phyloP scores from a whole-genome alignment of 495 filamentous ascomycete species.

The Hypoxylon fragiforme region DNA sequence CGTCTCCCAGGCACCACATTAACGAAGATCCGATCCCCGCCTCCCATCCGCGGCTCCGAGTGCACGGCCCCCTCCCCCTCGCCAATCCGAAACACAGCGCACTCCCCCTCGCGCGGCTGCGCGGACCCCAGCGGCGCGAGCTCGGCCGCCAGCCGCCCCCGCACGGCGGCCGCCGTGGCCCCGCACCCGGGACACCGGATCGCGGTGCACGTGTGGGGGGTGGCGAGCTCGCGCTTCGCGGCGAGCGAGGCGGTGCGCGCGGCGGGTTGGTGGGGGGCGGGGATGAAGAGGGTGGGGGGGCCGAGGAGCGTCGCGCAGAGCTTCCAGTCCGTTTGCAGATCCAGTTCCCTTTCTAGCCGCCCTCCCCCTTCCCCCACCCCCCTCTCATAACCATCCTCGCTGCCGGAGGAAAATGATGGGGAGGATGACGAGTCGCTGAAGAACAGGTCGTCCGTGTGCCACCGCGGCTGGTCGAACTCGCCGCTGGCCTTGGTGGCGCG shows the following conservation, averaged over 20 bases:
- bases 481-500: conserved; percentile 38
- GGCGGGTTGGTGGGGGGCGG: conserved; percentile 20
- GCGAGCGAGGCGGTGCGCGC: conserved; percentile 21
- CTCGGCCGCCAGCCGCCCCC: conserved; percentile 22
- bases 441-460: conserved; percentile 44
- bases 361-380: too few relatives aligned
- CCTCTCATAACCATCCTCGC: too few relatives aligned
- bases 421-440: conserved; percentile 35
- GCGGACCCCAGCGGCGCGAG: conserved; percentile 17
- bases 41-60: conserved; percentile 37
- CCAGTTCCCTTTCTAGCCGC: conserved; percentile 5
- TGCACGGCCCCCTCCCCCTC: conserved; percentile 38
- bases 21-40: conserved; percentile 39
- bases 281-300: conserved; percentile 39
- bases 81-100: conserved; percentile 36
- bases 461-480: conserved; percentile 39
- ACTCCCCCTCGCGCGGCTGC: conserved; percentile 22
- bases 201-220: conserved; percentile 34
- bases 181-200: conserved; percentile 38
- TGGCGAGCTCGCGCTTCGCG: conserved; percentile 18
- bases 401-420: too few relatives aligned
- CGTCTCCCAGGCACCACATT: conserved; percentile 39
- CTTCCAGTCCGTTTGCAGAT: conserved; percentile 40
- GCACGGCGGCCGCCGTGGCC: conserved; percentile 32
- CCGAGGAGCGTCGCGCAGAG: conserved; percentile 41